Base-by-base conservation (phyloP, 495 filamentous ascomycete species). In the Aspergillus mulundensis region DNA sequence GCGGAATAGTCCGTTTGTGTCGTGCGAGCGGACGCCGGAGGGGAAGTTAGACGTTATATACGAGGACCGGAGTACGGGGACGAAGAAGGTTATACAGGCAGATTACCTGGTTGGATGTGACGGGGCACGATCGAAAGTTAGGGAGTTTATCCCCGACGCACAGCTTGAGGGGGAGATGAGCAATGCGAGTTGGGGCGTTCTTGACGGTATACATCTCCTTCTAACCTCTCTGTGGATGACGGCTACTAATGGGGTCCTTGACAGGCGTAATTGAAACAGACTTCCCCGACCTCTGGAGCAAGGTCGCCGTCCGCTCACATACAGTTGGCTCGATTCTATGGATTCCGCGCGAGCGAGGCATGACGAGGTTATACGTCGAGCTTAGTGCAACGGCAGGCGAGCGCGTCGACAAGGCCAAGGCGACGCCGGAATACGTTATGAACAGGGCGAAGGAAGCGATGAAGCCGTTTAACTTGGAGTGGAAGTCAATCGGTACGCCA, bases 331-430 rank as follows among this genome's bases (percentile, higher is more conserved):
- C 87, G 14, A 85, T 90, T 55, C 82, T 91, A 70, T 86, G 87
- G 50, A 89, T 91, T 54, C 87, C 87, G 5, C 81, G 87, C 45
- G 87, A 91, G 67, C 71, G 84, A 36, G 84, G 84, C 61, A 84
- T 91, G 82, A 87, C 87, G 7, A 81, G 87, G 8, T 64, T 90
- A 39, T 91, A 91, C 64, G 87, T 91, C 56, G 85, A 91, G 70
- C 77, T 91, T 54, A 85, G 84, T 39, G 81, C 85, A 5, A 85
- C 81, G 6, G 82, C 87, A 45, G 71, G 77, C 12, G 83, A 87
- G 53, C 81, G 78, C 65, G 62, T 81, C 41, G 80, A 84, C 14
- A 80, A 81, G 43, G 77, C 81, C 50, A 84, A 81, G 8, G 82
- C 84, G 15, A 85, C 84, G 7, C 73, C 84, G 52, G 84, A 87